Conservation (phyloP, 1,139 yeast species). For the Hyphopichia khmerensis region DNA sequence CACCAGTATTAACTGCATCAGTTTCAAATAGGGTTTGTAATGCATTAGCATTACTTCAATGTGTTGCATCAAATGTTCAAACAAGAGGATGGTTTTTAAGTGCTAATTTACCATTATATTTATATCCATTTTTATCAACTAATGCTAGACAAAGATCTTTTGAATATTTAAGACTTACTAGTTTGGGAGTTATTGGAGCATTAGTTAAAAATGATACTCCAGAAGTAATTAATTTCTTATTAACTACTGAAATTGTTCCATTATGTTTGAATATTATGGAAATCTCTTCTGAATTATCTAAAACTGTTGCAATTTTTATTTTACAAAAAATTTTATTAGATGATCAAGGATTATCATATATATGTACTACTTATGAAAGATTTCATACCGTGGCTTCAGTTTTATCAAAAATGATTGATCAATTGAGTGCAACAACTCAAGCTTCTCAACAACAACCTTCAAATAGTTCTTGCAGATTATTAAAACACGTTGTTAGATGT, state of each 20-base stretch:
- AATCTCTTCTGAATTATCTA: slow-evolving; percentile 87
- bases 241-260: slow-evolving; percentile 94
- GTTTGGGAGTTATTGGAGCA: slow-evolving; percentile 96
- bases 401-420: slow-evolving; percentile 84
- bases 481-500: slow-evolving; percentile 93
- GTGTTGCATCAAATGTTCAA: slow-evolving; percentile 93
- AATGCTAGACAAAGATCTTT: slow-evolving; percentile 89
- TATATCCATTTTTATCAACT: slow-evolving; percentile 91
- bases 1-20: slow-evolving; percentile 81
- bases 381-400: slow-evolving; percentile 94
- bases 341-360: slow-evolving; percentile 86
- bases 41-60: slow-evolving; percentile 89
- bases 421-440: slow-evolving; percentile 45
- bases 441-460: slow-evolving; percentile 38
- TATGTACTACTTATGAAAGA: slow-evolving; percentile 93
- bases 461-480: slow-evolving; percentile 68
- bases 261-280: slow-evolving; percentile 94
- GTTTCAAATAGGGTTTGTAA: slow-evolving; percentile 95
- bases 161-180: slow-evolving; percentile 88
- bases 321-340: slow-evolving; percentile 89
- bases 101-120: slow-evolving; percentile 88
- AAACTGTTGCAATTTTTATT: slow-evolving; percentile 94
- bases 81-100: slow-evolving; percentile 80
- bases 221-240: slow-evolving; percentile 85
- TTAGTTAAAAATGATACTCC: slow-evolving; percentile 94